A percentile compares a stretch with the other conserved stretches of the same genome.
Conservation (phyloP, 805 yeast genomes). For the Wickerhamiella australiensis region DNA sequence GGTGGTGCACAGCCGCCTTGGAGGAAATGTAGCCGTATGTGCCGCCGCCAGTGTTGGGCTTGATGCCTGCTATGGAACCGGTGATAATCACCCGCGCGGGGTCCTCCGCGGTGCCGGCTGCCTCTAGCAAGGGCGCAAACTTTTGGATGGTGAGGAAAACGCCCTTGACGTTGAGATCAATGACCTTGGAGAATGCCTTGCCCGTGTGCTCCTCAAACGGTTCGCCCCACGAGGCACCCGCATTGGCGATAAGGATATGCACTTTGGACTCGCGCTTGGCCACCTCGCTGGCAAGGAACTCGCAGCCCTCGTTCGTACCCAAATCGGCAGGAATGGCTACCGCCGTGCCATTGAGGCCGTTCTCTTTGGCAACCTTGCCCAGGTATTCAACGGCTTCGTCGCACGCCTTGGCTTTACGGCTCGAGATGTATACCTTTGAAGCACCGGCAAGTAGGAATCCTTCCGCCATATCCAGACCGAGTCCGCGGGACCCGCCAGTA, state of each 20-base stretch:
- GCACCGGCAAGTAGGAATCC: constrained; percentile 52
- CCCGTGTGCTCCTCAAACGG: constrained; percentile 49
- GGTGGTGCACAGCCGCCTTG: constrained; percentile 61
- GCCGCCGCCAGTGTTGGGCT: constrained; percentile 36
- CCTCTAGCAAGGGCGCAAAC: constrained; percentile 45
- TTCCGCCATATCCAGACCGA: constrained; percentile 59
- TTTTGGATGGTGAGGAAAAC: constrained; percentile 56
- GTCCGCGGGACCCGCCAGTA: constrained; percentile 69
- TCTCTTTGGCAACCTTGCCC: constrained; percentile 17
- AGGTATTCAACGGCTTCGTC: constrained; percentile 37
- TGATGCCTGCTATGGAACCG: constrained; percentile 52
- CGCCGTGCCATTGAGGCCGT: constrained; percentile 29
- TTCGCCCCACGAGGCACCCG: constrained; percentile 74
- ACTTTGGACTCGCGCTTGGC: constrained; percentile 33
- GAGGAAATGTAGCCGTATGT: constrained; percentile 63
- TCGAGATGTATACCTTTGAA: constrained; percentile 46
- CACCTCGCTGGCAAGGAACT: constrained; percentile 35
- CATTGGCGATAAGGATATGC: constrained; percentile 60
- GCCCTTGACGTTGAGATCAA: constrained; percentile 52
- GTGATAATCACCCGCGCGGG: constrained; percentile 55
- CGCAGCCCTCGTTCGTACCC: constrained; percentile 38
- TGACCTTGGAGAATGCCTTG: constrained; percentile 47
- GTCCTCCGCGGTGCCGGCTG: constrained; percentile 41
- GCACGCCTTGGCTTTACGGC: constrained; percentile 52
- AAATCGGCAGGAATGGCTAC: constrained; percentile 46